Conservation (phyloP, 2,329 filamentous ascomycete genomes). For the Gnomoniopsis smithogilvyi region DNA sequence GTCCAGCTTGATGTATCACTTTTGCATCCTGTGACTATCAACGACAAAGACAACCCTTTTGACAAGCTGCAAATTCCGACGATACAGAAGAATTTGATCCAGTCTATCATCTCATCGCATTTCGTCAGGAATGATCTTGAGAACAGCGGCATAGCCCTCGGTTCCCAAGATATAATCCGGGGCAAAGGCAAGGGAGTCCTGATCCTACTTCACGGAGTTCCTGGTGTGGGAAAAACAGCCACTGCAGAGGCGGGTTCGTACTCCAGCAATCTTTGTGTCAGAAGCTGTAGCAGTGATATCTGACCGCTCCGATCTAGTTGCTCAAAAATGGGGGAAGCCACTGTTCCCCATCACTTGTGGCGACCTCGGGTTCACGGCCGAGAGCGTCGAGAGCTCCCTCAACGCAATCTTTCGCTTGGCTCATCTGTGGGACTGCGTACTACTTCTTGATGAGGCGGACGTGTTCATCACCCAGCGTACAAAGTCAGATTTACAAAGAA, state of each 20-base stretch:
- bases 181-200: conserved; percentile 33
- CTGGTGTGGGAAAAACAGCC: conserved; percentile 6
- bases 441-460: conserved; percentile 28
- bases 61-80: too few relatives aligned
- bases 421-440: conserved; percentile 25
- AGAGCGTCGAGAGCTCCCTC: conserved; percentile 22
- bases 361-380: conserved; percentile 24
- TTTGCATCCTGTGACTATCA: too few relatives aligned
- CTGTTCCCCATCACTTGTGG: conserved; percentile 26
- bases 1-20: too few relatives aligned
- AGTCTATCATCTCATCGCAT: too few relatives aligned
- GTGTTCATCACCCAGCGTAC: conserved; percentile 26
- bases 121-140: too few relatives aligned
- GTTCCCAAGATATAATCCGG: conserved; percentile 15
- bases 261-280: too few relatives aligned
- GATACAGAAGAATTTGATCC: too few relatives aligned
- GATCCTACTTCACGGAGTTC: conserved; percentile 32
- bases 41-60: too few relatives aligned
- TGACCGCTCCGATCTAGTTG: too few relatives aligned
- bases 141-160: too few relatives aligned
- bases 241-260: conserved; percentile 8
- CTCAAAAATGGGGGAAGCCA: conserved; percentile 16
- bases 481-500: conserved; percentile 21
- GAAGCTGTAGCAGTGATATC: too few relatives aligned
- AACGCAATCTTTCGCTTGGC: conserved; percentile 22